Evolutionary conservation across 768 basidiomycete genomes (phyloP).

Genomic region (Amanita inopinata): DNA sequence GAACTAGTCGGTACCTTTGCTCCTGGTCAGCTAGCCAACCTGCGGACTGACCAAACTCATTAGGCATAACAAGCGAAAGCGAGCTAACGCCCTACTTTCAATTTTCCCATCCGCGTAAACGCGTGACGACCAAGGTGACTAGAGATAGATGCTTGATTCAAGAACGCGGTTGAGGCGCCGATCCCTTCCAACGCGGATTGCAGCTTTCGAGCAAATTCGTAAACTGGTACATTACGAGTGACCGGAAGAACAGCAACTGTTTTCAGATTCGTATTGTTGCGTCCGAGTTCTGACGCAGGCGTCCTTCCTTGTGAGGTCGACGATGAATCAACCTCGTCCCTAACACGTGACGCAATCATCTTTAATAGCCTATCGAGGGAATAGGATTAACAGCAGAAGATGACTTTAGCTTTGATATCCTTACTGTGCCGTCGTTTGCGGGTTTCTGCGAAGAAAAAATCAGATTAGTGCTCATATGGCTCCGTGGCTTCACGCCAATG

Average conservation of each 20-base stretch:
- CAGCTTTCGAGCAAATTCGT: conserved; percentile 83
- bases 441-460: conserved; percentile 41
- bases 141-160: conserved; percentile 91
- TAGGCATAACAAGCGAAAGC: background rate
- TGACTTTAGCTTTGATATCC: conserved; percentile 14
- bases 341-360: conserved; percentile 88
- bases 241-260: conserved; percentile 90
- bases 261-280: conserved; percentile 82
- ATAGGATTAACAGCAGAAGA: background rate
- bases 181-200: conserved; percentile 84
- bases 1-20: conserved; percentile 84
- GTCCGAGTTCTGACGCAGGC: conserved; percentile 48
- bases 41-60: conserved; percentile 24
- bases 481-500: too few relatives aligned
- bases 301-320: conserved; percentile 41
- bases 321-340: conserved; percentile 68
- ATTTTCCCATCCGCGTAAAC: conserved; percentile 93
- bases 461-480: background rate
- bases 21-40: conserved; percentile 95
- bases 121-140: conserved; percentile 90
- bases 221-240: conserved; percentile 80
- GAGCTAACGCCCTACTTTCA: conserved; percentile 61
- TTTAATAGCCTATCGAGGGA: conserved; percentile 47
- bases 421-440: conserved; percentile 77
- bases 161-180: conserved; percentile 86